A percentile compares a stretch with the other conserved stretches of the same genome.
Evolutionary conservation across 495 filamentous ascomycete genomes (phyloP).

Genomic region (Friedmanniomyces endolithicus): DNA sequence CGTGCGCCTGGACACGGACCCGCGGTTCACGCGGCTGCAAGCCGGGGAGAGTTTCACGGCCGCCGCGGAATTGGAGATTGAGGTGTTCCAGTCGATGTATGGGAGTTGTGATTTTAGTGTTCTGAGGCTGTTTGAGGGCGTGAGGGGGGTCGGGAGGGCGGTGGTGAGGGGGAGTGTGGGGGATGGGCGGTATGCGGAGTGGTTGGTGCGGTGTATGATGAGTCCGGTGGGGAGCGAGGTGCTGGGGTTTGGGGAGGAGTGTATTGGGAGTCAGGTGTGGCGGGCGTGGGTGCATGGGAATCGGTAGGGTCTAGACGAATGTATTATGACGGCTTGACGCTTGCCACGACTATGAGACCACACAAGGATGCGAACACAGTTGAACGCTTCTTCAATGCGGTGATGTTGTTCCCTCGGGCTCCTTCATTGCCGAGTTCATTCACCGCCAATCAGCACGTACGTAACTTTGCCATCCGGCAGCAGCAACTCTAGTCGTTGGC

Average conservation of each 20-base stretch:
- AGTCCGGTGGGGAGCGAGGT: slow-evolving; percentile 21
- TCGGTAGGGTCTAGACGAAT: too few species aligned
- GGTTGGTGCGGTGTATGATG: slow-evolving; percentile 38
- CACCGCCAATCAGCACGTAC: too few species aligned
- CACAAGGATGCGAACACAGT: too few species aligned
- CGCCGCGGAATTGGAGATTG: slow-evolving; percentile 35
- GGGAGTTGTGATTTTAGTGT: slow-evolving; percentile 30
- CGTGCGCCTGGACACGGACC: slow-evolving; percentile 39
- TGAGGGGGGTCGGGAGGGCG: slow-evolving; percentile 37
- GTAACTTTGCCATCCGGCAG: too few species aligned
- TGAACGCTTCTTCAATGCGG: too few species aligned
- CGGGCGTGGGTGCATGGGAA: slow-evolving; percentile 12
- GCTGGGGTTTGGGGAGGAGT: slow-evolving; percentile 8
- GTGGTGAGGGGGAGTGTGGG: slow-evolving; percentile 33
- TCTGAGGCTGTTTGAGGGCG: slow-evolving; percentile 38
- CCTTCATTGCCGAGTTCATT: too few species aligned
- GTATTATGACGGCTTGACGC: too few species aligned
- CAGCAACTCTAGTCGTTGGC: too few species aligned
- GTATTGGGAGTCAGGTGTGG: slow-evolving; percentile 13
- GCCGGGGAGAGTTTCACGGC: slow-evolving; percentile 32
- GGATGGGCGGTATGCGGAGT: slow-evolving; percentile 32
- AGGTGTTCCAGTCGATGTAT: slow-evolving; percentile 37
- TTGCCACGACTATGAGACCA: too few species aligned
- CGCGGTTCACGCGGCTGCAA: slow-evolving; percentile 24
- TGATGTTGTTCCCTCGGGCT: too few species aligned